Base-by-base conservation (phyloP, 371 early-diverging fungal genomes). In the Phascolomyces articulosus region DNA sequence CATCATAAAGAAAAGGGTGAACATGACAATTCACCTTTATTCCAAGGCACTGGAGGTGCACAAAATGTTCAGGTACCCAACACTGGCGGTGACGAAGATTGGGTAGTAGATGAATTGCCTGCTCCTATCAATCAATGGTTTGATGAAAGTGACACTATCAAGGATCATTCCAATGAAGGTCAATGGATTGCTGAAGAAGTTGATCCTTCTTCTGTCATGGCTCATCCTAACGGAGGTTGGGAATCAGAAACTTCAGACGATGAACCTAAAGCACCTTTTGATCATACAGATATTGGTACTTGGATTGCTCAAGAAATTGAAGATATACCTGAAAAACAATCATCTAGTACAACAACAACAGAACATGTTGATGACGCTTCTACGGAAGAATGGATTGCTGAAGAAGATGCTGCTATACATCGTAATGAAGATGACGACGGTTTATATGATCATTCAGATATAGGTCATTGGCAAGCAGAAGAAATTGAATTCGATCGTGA, bases 121-220 rank as follows among this genome's bases (percentile, higher is more conserved):
- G 53, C 40, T 44, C 49, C 40, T 16, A 29, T 63, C 20, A 31
- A 55, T 21, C 67, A 67, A 51, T 55, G 56, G 56, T 28, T 31
- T 8, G 38, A 55, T 31, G 56, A 38, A 55, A 31, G 53, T 38
- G 9, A 6, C 24, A 34, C 60, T n/a, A 40, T 68, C 41, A 21
- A 59, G 15, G 24, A 57, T 21, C 67, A 72, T 55, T 51, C 65
- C 16, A 68, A 73, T 55, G 56, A 61, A 29, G 47, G 65, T 34
- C 63, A 59, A 34, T 64, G 64, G 56, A 44, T 65, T 28, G 64
- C 38, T 7, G 60, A 65, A 44, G 70, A 65, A 16, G 55, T 41
- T 13, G 55, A 60, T 49, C 40, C 64, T 11, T 44, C 40, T 18
- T 40, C 55, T 21, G 31, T n/a, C 15, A 18, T 18, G 4, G 1